Evolutionary conservation across 2,329 filamentous ascomycete species (phyloP), one percentile per base, ranked within the genome.

Genomic region (Sporothrix pallida): DNA sequence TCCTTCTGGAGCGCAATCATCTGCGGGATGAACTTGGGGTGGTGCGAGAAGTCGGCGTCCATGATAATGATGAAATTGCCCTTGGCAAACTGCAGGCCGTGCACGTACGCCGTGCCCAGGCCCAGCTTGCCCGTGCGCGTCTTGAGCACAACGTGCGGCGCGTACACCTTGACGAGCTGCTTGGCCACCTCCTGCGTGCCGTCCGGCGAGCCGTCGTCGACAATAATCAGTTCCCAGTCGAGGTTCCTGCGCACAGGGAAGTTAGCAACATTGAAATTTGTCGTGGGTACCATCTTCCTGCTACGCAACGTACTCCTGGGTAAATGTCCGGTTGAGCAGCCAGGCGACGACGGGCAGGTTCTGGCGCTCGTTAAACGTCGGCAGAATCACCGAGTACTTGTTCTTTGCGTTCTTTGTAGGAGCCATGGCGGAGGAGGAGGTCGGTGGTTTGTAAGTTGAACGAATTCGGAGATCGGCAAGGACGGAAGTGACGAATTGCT

Each of bases 31-130:
- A 98, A 99, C 85, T 98, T 99, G 81, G 96, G 96, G 87, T 99
- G 96, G 86, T 99, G 96, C 79, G 90, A 94, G 88, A 99, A 99
- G 85, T 99, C 96, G 84, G 97, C 96, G 86, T 99, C 96, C 96
- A 99, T 99, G 88, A 99, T 99, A 87, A 99, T 93, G 81, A 99
- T 93, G 81, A 91, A 98, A 88, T 97, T 98, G 79, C 96, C 96
- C 26, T 91, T 94, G 31, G 88, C 92, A 81, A 93, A 98, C 82
- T 97, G 90, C 75, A 99, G 88, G 71, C 95, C 95, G 83, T 98
- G 95, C 54, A 98, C 93, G 85, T 98, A 98, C 68, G 95, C 95
- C 2, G 95, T 98, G 78, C 95, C 95, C 69, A 98, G 91, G n/a
- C 95, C 95, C 54, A 98, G 92, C 86, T 98, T 99, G 81, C 97